Evolutionary conservation across 306 rosid species (phyloP), one percentile per base, ranked within the genome.

Genomic region (Glycine latifolia): DNA sequence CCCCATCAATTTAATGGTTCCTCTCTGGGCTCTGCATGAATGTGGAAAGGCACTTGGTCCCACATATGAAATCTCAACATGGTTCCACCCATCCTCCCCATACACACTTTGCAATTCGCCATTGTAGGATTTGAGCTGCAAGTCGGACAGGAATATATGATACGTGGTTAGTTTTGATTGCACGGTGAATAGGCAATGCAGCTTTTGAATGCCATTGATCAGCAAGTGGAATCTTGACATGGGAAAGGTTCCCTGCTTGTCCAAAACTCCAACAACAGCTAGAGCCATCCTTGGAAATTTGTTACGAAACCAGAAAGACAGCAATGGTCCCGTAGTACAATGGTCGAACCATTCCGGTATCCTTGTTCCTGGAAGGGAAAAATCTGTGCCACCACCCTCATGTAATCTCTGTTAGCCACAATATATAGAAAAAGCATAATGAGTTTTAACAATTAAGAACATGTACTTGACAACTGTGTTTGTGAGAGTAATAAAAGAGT

Each of bases 221-320:
- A 66, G 48, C 35, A 78, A 3, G 58, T 55, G 55, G 47, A 44
- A 67, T 61, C 33, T 66, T 11, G 66, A 41, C 10, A 2, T 20
- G 2, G 47, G 75, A 55, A 67, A 54, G 43, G 20, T 13, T 6
- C 55, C 71, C 10, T 39, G 56, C 54, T 12, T 12, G 62, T 52
- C 75, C 16, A 53, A 67, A 52, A 52, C 75, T 66, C 71, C 74
- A 50, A 78, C 82, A 67, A 17, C 44, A 37, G 56, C 63, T 2
- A 78, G 75, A 54, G 75, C 46, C 16, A 78, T 67, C 33, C 9
- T 16, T 2, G 75, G 75, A 37, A 78, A 54, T 20, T 78, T 79
- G 33, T 79, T 26, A 3, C 76, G 76, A 68, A 67, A 79, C 82
- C 82, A 79, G 56, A 79, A 79, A 79, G 76, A 79, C 58, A 79